Percentiles rank a stretch among this genome's conserved stretches.
These are phyloP conservation scores for Penicillium sp. DNA, from an alignment of 2,329 filamentous ascomycete genomes.

Conservation along the genomic window DNA sequence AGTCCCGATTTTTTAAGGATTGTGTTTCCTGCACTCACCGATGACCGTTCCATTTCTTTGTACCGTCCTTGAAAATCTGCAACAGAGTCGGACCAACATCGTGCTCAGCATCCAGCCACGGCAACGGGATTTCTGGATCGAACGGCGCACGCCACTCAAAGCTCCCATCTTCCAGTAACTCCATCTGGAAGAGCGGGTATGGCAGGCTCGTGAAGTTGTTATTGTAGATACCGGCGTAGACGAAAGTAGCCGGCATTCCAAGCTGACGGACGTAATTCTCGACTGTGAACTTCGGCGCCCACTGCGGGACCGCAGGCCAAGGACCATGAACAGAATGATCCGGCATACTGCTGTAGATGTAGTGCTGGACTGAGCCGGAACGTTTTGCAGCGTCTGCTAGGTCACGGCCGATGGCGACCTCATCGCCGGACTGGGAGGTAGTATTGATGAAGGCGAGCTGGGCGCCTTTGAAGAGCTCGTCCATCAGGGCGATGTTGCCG, in stretches of 20 bases:
- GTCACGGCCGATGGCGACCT: constrained; percentile 82
- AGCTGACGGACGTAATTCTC: constrained; percentile 87
- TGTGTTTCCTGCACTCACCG: constrained; percentile 50
- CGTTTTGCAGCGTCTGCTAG: constrained; percentile 86
- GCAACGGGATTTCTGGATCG: constrained; percentile 81
- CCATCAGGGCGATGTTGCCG: constrained; percentile 71
- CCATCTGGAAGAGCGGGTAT: constrained; percentile 95
- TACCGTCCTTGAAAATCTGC: constrained; percentile 93
- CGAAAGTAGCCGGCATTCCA: constrained; percentile 81
- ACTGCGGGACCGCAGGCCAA: constrained; percentile 85
- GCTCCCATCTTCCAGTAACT: constrained; percentile 76
- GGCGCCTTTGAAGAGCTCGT: constrained; percentile 75
- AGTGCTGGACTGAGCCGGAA: constrained; percentile 76
- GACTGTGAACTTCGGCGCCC: constrained; percentile 88
- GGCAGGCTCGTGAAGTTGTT: constrained; percentile 95
- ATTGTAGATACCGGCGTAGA: constrained; percentile 97
- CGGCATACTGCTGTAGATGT: constrained; percentile 96
- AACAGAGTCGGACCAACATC: constrained; percentile 89
- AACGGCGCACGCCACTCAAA: constrained; percentile 95
- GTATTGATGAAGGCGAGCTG: constrained; percentile 97
- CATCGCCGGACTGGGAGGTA: constrained; percentile 86
- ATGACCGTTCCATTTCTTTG: constrained; percentile 76
- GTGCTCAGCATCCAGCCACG: constrained; percentile 95
- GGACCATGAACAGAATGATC: constrained; percentile 80
- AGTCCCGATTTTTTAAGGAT: neutral